phyloP scores from a whole-genome alignment of 805 yeast genomes.

The Kodamaea sagamina region DNA sequence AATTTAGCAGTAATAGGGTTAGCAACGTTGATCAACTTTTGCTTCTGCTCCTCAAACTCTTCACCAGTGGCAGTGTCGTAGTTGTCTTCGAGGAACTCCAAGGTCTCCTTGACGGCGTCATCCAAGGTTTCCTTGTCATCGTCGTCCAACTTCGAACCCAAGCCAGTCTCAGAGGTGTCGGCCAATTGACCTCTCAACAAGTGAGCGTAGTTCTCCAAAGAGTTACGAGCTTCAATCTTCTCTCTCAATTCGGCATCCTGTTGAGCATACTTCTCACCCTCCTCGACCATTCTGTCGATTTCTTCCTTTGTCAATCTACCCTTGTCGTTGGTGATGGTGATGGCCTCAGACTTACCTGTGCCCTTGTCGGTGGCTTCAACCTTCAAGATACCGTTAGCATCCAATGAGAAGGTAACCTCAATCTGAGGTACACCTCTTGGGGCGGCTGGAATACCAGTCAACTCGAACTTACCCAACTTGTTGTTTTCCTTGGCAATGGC shows the following conservation, averaged over 20 bases:
- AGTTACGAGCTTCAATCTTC: conserved; percentile 45
- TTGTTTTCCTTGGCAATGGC: conserved; percentile 98
- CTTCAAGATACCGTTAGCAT: conserved; percentile 99
- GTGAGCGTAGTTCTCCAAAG: conserved; percentile 48
- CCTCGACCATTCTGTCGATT: conserved; percentile 97
- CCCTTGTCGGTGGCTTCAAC: conserved; percentile 98
- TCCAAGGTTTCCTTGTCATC: conserved; percentile 87
- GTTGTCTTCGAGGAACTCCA: conserved; percentile 86
- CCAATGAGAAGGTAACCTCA: conserved; percentile 98
- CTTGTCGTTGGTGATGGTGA: conserved; percentile 98
- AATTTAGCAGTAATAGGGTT: conserved; percentile 91
- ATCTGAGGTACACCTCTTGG: conserved; percentile 99
- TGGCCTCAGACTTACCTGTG: conserved; percentile 97
- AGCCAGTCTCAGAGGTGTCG: conserved; percentile 41
- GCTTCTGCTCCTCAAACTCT: conserved; percentile 91
- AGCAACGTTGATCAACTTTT: conserved; percentile 75
- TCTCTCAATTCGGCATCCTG: conserved; percentile 48
- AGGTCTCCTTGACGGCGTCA: conserved; percentile 84
- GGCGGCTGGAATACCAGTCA: conserved; percentile 96
- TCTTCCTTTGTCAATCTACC: conserved; percentile 97
- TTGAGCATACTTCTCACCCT: conserved; percentile 84
- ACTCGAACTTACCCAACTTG: conserved; percentile 96
- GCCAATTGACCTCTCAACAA: conserved; percentile 48
- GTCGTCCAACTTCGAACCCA: conserved; percentile 79
- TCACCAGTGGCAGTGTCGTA: conserved; percentile 85